These are phyloP conservation scores for Picea glauca DNA, from an alignment of 75 land plant genomes.

Conservation along the genomic window DNA sequence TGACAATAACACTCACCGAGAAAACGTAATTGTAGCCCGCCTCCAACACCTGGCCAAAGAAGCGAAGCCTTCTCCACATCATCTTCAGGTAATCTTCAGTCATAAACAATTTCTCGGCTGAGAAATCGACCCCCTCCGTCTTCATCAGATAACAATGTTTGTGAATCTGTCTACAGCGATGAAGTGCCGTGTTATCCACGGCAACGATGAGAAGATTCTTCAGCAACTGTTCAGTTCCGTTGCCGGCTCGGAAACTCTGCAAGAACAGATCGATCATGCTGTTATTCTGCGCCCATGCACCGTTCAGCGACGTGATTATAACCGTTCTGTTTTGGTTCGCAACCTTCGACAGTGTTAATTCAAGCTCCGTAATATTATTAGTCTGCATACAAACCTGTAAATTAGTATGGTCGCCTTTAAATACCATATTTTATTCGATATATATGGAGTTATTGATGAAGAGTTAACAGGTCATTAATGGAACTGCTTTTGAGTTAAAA, in stretches of 20 bases:
- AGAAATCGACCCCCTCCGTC: slow-evolving; percentile 10
- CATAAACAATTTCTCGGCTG: slow-evolving; percentile 14
- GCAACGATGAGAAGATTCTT: slow-evolving; percentile 36
- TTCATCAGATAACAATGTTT: slow-evolving; percentile 9
- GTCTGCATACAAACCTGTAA: too few species aligned
- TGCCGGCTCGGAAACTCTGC: slow-evolving; percentile 35
- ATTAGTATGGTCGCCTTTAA: too few species aligned
- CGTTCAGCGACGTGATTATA: slow-evolving; percentile 39
- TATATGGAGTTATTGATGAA: too few species aligned
- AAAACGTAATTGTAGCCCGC: slow-evolving; percentile 10
- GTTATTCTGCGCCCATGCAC: slow-evolving; percentile 32
- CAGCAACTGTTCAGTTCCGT: slow-evolving; percentile 22
- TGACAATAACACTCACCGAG: slow-evolving; percentile 3
- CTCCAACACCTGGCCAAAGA: slow-evolving; percentile 5
- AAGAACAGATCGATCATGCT: slow-evolving; percentile 45
- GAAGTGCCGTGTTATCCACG: slow-evolving; percentile 19
- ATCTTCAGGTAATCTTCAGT: slow-evolving; percentile 64
- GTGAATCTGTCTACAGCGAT: slow-evolving; percentile 10
- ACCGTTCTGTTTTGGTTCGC: slow-evolving; percentile 29
- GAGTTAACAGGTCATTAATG: too few species aligned
- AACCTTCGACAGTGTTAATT: background rate
- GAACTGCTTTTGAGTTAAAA: too few species aligned
- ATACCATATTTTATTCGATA: too few species aligned
- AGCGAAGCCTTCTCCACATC: slow-evolving; percentile 83
- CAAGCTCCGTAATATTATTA: too few species aligned